Evolutionary conservation across 257 asterid genomes (phyloP).

Genomic region (Solanum medicagineum): DNA sequence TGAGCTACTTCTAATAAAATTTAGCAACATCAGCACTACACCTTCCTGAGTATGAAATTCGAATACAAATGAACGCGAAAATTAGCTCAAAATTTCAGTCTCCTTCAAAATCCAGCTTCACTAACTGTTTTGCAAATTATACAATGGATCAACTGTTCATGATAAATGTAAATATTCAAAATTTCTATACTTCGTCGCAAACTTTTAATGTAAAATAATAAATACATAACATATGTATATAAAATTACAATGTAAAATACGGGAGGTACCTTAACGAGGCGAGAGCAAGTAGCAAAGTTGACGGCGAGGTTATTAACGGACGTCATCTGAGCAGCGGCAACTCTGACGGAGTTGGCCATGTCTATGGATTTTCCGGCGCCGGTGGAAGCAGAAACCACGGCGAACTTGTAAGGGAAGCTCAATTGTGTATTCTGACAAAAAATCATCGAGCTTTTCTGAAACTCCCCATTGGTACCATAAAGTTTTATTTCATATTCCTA

Average conservation of each 20-base stretch:
- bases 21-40: not conserved
- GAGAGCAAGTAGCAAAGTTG: constrained; percentile 76
- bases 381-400: not conserved
- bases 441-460: not conserved
- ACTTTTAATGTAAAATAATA: not conserved
- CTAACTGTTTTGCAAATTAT: not conserved
- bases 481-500: not conserved
- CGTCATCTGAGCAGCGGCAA: constrained; percentile 97
- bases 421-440: not conserved
- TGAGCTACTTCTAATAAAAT: not conserved
- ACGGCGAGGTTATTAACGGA: constrained; percentile 60
- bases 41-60: not conserved
- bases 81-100: not conserved
- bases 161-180: not conserved
- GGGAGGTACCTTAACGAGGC: constrained; percentile 43
- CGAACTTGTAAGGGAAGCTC: not conserved
- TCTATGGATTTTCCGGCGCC: constrained; percentile 15
- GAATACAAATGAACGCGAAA: not conserved
- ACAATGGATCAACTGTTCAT: not conserved
- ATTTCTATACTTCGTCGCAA: not conserved
- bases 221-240: not conserved
- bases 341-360: constrained; percentile 53
- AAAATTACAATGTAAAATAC: not conserved
- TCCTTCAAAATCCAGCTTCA: not conserved
- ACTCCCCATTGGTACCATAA: not conserved